These are phyloP conservation scores for sunflower (Helianthus annuus) DNA, from an alignment of 129 eudicot genomes.

Conservation along the genomic window DNA sequence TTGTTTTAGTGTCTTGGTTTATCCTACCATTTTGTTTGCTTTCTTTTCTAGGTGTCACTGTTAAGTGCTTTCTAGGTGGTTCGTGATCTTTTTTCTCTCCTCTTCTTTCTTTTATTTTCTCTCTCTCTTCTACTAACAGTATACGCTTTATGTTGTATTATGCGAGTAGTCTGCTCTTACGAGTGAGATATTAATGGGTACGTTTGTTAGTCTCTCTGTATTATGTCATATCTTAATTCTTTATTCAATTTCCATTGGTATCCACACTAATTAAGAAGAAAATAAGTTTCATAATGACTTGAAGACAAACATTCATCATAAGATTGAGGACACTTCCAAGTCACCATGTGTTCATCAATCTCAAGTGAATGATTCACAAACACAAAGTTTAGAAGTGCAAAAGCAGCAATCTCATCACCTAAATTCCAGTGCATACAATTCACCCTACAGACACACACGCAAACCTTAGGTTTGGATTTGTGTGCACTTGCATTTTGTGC, in stretches of 20 bases:
- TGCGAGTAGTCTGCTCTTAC: no score
- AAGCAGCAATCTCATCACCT: constrained; percentile 34
- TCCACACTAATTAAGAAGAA: no score
- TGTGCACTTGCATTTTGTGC: constrained; percentile 7
- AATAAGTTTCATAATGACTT: background rate
- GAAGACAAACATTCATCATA: background rate
- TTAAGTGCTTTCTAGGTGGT: no score
- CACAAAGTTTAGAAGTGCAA: constrained; percentile 23
- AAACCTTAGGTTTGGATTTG: constrained; percentile 23
- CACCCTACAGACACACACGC: background rate
- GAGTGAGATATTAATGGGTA: no score
- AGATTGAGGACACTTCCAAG: background rate
- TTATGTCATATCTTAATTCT: background rate
- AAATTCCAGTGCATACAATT: constrained; percentile 8
- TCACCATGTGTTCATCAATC: constrained; percentile 27
- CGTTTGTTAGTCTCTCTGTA: no score
- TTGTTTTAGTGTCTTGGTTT: no score
- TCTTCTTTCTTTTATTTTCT: no score
- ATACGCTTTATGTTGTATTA: no score
- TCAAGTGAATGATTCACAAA: constrained; percentile 27
- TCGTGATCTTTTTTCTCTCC: no score
- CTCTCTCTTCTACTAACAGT: no score
- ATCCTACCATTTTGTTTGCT: no score
- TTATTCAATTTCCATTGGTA: background rate
- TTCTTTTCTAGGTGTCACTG: no score